Conservation (phyloP, 2,329 filamentous ascomycete species). For the Aspergillus fischeri region DNA sequence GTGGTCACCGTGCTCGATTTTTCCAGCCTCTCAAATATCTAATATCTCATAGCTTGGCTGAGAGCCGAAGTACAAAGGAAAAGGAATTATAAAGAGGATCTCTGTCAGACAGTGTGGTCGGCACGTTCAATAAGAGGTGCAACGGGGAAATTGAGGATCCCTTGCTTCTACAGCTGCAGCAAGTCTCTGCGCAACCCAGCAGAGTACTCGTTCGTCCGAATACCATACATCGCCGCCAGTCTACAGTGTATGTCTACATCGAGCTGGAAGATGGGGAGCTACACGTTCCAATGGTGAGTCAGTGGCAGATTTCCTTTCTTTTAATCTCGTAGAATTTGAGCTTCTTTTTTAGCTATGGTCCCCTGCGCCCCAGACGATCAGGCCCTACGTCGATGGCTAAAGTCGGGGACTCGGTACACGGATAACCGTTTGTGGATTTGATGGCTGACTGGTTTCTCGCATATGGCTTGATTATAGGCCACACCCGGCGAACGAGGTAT, state of each 20-base stretch:
- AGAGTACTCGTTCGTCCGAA: not conserved
- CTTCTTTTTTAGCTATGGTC: not conserved
- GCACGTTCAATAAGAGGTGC: not conserved
- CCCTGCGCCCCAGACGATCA: not conserved
- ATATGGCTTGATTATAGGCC: slow-evolving; percentile 56
- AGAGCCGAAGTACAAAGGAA: not conserved
- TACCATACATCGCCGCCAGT: not conserved
- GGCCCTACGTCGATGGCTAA: slow-evolving; percentile 1
- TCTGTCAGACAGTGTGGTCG: not conserved
- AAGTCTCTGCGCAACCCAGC: not conserved
- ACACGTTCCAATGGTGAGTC: slow-evolving; percentile 38
- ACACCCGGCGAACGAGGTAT: slow-evolving; percentile 78
- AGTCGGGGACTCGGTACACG: not conserved
- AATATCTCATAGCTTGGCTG: not conserved
- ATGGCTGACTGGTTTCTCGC: slow-evolving; percentile 27
- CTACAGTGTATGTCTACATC: not conserved
- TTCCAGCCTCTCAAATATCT: slow-evolving; percentile 1
- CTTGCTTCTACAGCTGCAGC: not conserved
- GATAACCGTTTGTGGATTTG: slow-evolving; percentile 8
- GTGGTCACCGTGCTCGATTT: not conserved
- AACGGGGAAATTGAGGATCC: not conserved
- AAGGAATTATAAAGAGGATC: not conserved
- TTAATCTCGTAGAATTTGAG: not conserved
- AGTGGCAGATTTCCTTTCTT: not conserved
- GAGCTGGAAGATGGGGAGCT: slow-evolving; percentile 29